These are phyloP conservation scores for Pseudogymnoascus sp. DNA, from an alignment of 2,329 filamentous ascomycete species.

Conservation along the genomic window DNA sequence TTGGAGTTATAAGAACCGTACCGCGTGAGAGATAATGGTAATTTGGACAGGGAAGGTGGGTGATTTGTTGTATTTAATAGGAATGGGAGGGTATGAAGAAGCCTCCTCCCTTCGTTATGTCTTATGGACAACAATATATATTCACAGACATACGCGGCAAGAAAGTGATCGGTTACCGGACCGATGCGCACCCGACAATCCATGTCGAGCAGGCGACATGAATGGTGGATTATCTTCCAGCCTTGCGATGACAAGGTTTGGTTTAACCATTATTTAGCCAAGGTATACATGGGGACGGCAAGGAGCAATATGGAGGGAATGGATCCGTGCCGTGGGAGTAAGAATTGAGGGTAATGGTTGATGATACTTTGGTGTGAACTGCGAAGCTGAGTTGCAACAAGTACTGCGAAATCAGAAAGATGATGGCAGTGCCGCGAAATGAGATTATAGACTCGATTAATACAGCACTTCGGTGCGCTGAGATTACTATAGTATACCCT, in stretches of 20 bases:
- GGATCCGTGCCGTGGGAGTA: neutral
- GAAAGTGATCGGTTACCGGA: neutral
- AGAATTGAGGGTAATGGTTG: no score
- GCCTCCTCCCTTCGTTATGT: no score
- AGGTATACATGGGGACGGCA: neutral
- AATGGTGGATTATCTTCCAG: conserved; percentile 1
- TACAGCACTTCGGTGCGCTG: neutral
- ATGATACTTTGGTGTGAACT: neutral
- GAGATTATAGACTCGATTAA: neutral
- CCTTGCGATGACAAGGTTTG: neutral
- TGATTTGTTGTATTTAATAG: no score
- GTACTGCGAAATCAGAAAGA: neutral
- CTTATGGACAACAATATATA: no score
- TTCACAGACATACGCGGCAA: no score
- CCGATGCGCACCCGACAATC: neutral
- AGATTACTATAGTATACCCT: neutral
- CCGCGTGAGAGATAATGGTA: no score
- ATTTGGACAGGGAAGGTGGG: no score
- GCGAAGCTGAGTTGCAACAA: no score
- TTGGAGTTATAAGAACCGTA: no score
- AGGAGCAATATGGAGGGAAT: neutral
- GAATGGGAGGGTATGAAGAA: no score
- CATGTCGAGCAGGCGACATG: neutral
- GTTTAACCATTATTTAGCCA: neutral
- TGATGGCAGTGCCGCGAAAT: neutral